Conservation (phyloP, 371 early-diverging fungal species). For the Saksenaea vasiformis region DNA sequence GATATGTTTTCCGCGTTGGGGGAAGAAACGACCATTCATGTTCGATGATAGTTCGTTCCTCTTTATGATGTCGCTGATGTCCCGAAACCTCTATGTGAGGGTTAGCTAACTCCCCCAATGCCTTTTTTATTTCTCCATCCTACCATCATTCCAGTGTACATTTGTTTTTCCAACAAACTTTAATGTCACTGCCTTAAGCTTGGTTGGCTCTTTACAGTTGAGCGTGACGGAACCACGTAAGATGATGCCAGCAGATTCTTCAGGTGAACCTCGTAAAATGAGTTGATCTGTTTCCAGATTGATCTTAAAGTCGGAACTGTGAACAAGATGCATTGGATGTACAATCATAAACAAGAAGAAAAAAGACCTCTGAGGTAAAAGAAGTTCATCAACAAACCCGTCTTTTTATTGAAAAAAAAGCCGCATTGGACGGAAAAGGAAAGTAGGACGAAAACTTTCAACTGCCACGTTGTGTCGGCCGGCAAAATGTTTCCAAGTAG, state of each 20-base stretch:
- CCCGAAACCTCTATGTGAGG: neutral
- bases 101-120: neutral
- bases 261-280: conserved; percentile 25
- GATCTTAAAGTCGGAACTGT: conserved; percentile 28
- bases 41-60: conserved; percentile 17
- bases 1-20: conserved; percentile 18
- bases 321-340: conserved; percentile 15
- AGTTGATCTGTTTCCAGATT: conserved; percentile 28
- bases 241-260: conserved; percentile 34
- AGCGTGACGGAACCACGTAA: conserved; percentile 29
- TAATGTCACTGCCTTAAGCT: conserved; percentile 27
- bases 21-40: conserved; percentile 24
- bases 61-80: conserved; percentile 8
- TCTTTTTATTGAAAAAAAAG: neutral
- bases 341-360: conserved; percentile 5
- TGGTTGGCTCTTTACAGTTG: conserved; percentile 26
- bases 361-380: neutral
- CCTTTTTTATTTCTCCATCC: neutral
- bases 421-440: neutral
- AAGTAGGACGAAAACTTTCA: neutral
- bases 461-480: neutral
- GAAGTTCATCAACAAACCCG: neutral
- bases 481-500: neutral
- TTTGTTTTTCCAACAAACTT: conserved; percentile 28
- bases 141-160: conserved; percentile 37